Percentiles rank a stretch among this genome's conserved stretches.
These are phyloP conservation scores for Suillus subalutaceus DNA, from an alignment of 768 basidiomycete species.

Conservation along the genomic window DNA sequence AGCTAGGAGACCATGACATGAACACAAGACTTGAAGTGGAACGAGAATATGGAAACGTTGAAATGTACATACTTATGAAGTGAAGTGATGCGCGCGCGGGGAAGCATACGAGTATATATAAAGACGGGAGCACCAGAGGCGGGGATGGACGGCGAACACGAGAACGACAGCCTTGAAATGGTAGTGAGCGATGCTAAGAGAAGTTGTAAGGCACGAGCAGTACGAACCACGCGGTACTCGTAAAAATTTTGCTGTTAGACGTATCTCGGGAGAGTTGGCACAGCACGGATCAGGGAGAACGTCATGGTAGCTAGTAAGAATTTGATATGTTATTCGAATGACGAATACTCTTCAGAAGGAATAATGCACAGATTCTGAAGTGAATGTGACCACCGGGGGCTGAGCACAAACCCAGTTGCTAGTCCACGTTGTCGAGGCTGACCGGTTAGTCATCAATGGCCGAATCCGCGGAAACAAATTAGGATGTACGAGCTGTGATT, in stretches of 20 bases:
- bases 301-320: too few relatives aligned
- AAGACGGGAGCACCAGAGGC: neutral
- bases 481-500: neutral
- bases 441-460: neutral
- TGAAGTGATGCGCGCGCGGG: neutral
- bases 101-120: neutral
- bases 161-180: neutral
- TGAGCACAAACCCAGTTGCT: too few relatives aligned
- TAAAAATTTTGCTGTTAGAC: neutral
- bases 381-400: neutral
- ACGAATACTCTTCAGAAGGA: too few relatives aligned
- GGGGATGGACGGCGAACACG: neutral
- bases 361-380: neutral
- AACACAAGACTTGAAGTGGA: neutral
- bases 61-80: neutral
- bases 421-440: too few relatives aligned
- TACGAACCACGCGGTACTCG: neutral
- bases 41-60: neutral
- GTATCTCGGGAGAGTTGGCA: neutral
- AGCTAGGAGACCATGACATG: neutral
- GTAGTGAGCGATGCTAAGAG: neutral
- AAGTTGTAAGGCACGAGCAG: neutral
- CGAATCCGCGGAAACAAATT: constrained; percentile 1
- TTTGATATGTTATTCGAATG: too few relatives aligned
- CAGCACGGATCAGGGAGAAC: too few relatives aligned